These are phyloP conservation scores for Pythium folliculosum DNA, from an alignment of 352 stramenopile species.

Conservation along the genomic window DNA sequence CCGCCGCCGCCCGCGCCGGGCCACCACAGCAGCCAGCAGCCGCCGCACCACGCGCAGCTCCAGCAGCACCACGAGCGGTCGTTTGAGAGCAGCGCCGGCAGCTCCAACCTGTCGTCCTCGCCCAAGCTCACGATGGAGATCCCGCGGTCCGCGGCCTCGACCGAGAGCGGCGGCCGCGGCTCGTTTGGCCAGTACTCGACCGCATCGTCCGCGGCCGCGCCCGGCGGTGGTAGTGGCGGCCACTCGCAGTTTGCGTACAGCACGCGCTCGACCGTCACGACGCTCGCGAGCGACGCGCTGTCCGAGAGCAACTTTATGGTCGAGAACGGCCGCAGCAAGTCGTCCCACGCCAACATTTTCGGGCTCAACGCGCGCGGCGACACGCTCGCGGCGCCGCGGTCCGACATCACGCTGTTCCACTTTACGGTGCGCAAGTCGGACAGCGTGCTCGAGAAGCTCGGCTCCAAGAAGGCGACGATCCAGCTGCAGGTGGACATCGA, in stretches of 20 bases:
- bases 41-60: background rate
- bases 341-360: slow-evolving; percentile 76
- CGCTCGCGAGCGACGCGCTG: slow-evolving; percentile 32
- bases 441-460: slow-evolving; percentile 79
- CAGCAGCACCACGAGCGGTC: slow-evolving; percentile 10
- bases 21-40: background rate
- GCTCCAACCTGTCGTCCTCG: slow-evolving; percentile 31
- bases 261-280: slow-evolving; percentile 23
- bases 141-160: slow-evolving; percentile 2
- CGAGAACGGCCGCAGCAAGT: slow-evolving; percentile 70
- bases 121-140: slow-evolving; percentile 71
- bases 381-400: slow-evolving; percentile 35
- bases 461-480: slow-evolving; percentile 81
- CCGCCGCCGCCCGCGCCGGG: background rate
- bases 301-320: slow-evolving; percentile 47
- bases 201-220: background rate
- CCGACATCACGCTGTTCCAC: slow-evolving; percentile 79
- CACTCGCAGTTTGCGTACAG: slow-evolving; percentile 32
- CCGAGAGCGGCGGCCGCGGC: slow-evolving; percentile 12
- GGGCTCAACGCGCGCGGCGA: slow-evolving; percentile 52
- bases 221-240: slow-evolving; percentile 33
- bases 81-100: slow-evolving; percentile 19
- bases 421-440: slow-evolving; percentile 89
- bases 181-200: slow-evolving; percentile 26
- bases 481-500: slow-evolving; percentile 85